Percentiles rank a stretch among this genome's conserved stretches.
Conservation (phyloP, 2,329 filamentous ascomycete genomes). For the Chaetomiaceae sp. region DNA sequence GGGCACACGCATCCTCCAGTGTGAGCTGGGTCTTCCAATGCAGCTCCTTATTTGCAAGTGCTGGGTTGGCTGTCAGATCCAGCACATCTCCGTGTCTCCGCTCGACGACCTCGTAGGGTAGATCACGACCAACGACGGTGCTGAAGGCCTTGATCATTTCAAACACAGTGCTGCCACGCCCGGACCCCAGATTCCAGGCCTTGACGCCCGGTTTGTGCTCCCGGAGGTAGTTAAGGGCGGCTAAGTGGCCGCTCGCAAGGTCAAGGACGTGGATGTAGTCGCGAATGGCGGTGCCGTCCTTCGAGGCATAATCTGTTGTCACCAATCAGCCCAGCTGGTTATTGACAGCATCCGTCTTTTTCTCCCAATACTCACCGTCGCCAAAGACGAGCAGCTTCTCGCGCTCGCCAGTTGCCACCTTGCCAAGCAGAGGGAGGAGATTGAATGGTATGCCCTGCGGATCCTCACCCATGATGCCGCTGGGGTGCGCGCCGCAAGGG, state of each 20-base stretch:
- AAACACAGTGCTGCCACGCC: slow-evolving; percentile 90
- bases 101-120: slow-evolving; percentile 80
- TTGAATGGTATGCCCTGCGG: slow-evolving; percentile 95
- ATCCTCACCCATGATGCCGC: slow-evolving; percentile 96
- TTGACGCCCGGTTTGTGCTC: slow-evolving; percentile 81
- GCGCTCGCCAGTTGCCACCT: slow-evolving; percentile 91
- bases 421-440: slow-evolving; percentile 85
- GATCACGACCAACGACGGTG: slow-evolving; percentile 74
- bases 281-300: slow-evolving; percentile 88
- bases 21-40: slow-evolving; percentile 87
- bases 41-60: slow-evolving; percentile 81
- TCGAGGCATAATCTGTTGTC: slow-evolving; percentile 78
- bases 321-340: neutral
- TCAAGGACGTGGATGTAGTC: slow-evolving; percentile 98
- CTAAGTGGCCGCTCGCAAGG: slow-evolving; percentile 77
- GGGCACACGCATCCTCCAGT: slow-evolving; percentile 87
- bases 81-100: slow-evolving; percentile 87
- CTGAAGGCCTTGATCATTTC: slow-evolving; percentile 97
- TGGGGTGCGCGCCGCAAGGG: slow-evolving; percentile 89
- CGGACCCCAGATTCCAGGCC: slow-evolving; percentile 95
- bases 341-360: neutral
- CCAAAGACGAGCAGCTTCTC: slow-evolving; percentile 94
- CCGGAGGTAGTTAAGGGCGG: slow-evolving; percentile 85
- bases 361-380: slow-evolving; percentile 62
- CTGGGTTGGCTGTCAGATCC: slow-evolving; percentile 88